These are phyloP conservation scores for Trametes sanguinea DNA, from an alignment of 768 basidiomycete genomes.

Conservation along the genomic window DNA sequence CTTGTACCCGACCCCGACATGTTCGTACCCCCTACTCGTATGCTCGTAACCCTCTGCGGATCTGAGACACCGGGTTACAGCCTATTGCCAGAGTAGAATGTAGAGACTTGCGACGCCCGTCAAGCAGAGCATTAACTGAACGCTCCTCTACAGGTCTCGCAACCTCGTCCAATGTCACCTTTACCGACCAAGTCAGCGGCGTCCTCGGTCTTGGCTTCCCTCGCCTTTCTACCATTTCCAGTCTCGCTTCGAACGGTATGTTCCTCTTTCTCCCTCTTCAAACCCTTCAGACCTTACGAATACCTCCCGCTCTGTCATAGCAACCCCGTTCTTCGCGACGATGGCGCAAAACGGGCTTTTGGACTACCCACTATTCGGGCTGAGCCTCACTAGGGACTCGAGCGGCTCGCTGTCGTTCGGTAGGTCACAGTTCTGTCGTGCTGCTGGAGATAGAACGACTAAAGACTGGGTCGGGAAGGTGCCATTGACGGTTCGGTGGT, in stretches of 20 bases:
- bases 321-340: conserved; percentile 65
- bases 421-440: conserved; percentile 29
- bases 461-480: conserved; percentile 44
- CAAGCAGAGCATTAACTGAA: background rate
- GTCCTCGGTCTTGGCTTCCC: conserved; percentile 77
- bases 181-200: conserved; percentile 67
- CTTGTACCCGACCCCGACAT: too few relatives aligned
- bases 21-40: too few relatives aligned
- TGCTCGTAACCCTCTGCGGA: too few relatives aligned
- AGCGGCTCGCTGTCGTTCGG: conserved; percentile 69
- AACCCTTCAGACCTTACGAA: background rate
- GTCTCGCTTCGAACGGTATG: conserved; percentile 51
- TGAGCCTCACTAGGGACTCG: conserved; percentile 60
- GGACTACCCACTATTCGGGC: conserved; percentile 76
- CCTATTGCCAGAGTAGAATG: too few relatives aligned
- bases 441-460: background rate
- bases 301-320: conserved; percentile 35
- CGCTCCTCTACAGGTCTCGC: conserved; percentile 50
- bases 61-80: too few relatives aligned
- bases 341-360: conserved; percentile 64
- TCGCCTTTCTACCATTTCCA: conserved; percentile 63
- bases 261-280: background rate
- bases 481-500: conserved; percentile 75
- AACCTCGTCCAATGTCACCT: conserved; percentile 60
- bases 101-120: too few relatives aligned